Evolutionary conservation across 257 asterid genomes (phyloP).

Genomic region (Nicotiana benthamiana): DNA sequence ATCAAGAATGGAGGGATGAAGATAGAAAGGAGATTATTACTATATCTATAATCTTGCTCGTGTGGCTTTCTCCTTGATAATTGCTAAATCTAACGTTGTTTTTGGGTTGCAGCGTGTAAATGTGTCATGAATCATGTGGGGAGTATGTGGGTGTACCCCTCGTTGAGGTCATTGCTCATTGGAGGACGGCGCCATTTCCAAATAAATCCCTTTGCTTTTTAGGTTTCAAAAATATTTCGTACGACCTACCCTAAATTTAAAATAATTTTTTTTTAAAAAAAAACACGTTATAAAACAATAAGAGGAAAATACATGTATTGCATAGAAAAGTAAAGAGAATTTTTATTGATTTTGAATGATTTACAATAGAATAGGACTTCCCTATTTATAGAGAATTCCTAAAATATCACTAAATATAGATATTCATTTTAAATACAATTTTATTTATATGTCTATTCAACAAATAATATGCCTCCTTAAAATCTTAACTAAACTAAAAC

Average conservation of each 20-base stretch:
- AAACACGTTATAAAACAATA: too few relatives aligned
- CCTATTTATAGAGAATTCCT: too few relatives aligned
- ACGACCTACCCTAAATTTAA: not conserved
- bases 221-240: not conserved
- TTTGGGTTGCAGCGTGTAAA: not conserved
- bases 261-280: not conserved
- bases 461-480: too few relatives aligned
- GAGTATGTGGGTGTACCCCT: not conserved
- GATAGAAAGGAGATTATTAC: not conserved
- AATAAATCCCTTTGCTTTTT: not conserved
- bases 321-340: too few relatives aligned
- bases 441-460: too few relatives aligned
- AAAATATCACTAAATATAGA: too few relatives aligned
- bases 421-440: too few relatives aligned
- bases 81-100: slow-evolving; percentile 1
- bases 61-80: not conserved
- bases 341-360: too few relatives aligned
- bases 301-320: too few relatives aligned
- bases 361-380: too few relatives aligned
- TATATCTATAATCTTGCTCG: not conserved
- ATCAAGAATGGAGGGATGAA: not conserved
- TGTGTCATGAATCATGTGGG: slow-evolving; percentile 1
- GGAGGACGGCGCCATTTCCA: slow-evolving; percentile 2
- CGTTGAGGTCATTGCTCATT: not conserved
- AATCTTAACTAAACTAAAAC: too few relatives aligned